Evolutionary conservation across 306 rosid genomes (phyloP), one percentile per base, ranked within the genome.

Genomic region (Cicer chorassanicum): DNA sequence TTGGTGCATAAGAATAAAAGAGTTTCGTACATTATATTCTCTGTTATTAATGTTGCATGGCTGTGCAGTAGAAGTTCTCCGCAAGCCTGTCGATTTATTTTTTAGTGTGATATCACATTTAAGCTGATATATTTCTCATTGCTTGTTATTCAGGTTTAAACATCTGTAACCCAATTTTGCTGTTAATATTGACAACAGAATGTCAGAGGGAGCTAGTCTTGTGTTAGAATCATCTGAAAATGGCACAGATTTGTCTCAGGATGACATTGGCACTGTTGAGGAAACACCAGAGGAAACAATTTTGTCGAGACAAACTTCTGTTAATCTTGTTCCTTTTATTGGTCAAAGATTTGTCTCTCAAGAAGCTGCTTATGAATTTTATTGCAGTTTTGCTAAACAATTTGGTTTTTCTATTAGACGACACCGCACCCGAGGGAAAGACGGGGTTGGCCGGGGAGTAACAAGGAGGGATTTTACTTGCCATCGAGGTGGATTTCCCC

Each of bases 321-420:
- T 88, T 78, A 92, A 88, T 68, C 93, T 90, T 68, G 86, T 90
- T 61, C 97, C 97, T 29, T 84, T 90, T 80, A 80, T 90, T 64
- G 96, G 96, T 48, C 97, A 88, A 56, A 84, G 96, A 79, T 92
- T 92, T 69, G 80, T 88, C 24, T 92, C 96, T 64, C 96, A 90
- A 76, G 96, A 92, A 80, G 96, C 96, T 16, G 97, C 97, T 1
- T 92, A 92, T 77, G 97, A 90, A 60, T 92, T 90, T 77, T 92
- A 92, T 65, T 87, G 96, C 82, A 86, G 96, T 68, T 92, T 90
- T 74, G 96, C 96, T 9, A 88, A 88, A 57, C 96, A 90, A 60
- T 88, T 89, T 72, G 97, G 97, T 21, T 92, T 92, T 86, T 90
- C 96, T 16, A 92, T 92, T 55, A 78, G 97, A 69, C 88, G 96